Base-by-base conservation (phyloP, 768 basidiomycete genomes). In the Leccinum aurantiacum region DNA sequence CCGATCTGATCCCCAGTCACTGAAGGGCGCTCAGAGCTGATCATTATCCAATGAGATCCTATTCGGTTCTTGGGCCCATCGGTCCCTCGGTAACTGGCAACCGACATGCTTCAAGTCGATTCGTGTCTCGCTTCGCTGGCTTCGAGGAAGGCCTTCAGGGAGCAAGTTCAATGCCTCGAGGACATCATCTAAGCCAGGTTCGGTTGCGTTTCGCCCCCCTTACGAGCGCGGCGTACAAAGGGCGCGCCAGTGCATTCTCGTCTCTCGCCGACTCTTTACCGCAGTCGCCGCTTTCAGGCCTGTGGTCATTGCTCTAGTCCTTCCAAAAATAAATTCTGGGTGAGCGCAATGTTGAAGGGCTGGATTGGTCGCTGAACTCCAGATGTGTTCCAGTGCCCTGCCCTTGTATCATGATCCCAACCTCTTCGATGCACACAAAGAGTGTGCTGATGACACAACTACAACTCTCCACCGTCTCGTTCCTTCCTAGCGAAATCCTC, bases 401-500 rank as follows among this genome's bases (percentile, higher is more conserved):
- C 41, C 54, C 14, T 24, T 44, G 58, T 17, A 33, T 13, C 11
- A 35, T 53, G 11, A 47, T 57, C 13, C 57, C 57, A 24, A 24
- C 56, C 13, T 52, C 57, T 19, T 24, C 53, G 48, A 44, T 8
- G 48, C 54, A 47, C 15, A n/a, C 33, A 24, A 37, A 56, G 22
- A 27, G 22, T 6, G 22, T 5, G 9, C n/a, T 49, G 11, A 15
- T 29, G 19, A 56, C 17, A n/a, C 41, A 55, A 35, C 51, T 58
- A n/a, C 65, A 67, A 41, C 49, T 68, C 31, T 66, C 67, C 15
- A 56, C 67, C 4, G 53, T 69, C 14, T 61, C 65, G 3, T 48
- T 56, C n/a, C 59, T 68, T 11, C 67, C 67, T n/a, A 66, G 54
- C 49, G 65, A 69, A 46, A 44, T 67, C 25, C 66, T 67, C 29